Conservation (phyloP, 2,329 filamentous ascomycete species). For the Teratosphaeria nubilosa region DNA sequence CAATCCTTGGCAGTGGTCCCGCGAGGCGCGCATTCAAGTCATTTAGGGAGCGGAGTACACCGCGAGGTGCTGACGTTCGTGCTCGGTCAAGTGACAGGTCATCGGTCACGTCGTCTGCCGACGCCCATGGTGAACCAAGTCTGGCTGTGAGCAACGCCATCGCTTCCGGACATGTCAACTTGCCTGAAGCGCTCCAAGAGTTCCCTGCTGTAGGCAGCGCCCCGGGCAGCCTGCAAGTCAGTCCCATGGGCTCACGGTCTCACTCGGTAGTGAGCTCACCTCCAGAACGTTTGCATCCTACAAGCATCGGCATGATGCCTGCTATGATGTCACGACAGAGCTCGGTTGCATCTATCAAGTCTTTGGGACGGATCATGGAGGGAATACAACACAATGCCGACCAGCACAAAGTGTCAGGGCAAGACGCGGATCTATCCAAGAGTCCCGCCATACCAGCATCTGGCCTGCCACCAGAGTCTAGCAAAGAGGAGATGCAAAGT, state of each 20-base stretch:
- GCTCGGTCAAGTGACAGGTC: constrained; percentile 55
- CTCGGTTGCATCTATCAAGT: constrained; percentile 19
- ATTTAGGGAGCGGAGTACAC: constrained; percentile 31
- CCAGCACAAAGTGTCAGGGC: background rate
- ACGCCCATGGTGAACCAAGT: constrained; percentile 47
- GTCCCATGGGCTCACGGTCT: constrained; percentile 15
- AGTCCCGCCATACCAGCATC: constrained; percentile 8
- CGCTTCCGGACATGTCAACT: constrained; percentile 50
- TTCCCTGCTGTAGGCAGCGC: constrained; percentile 25
- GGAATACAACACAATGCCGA: background rate
- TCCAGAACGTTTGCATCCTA: constrained; percentile 3
- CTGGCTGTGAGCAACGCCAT: constrained; percentile 53
- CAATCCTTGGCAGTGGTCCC: constrained; percentile 35
- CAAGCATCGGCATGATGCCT: constrained; percentile 3
- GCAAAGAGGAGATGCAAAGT: constrained; percentile 22
- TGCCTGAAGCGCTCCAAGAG: constrained; percentile 37
- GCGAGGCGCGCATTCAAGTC: constrained; percentile 38
- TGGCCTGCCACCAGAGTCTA: constrained; percentile 19
- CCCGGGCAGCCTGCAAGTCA: constrained; percentile 16
- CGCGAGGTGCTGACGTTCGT: constrained; percentile 39
- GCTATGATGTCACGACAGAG: constrained; percentile 16
- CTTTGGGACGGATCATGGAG: constrained; percentile 7
- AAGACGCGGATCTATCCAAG: constrained; percentile 1
- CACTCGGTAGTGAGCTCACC: constrained; percentile 13
- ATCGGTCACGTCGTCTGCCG: constrained; percentile 42